A percentile compares a stretch with the other conserved stretches of the same genome.
These are phyloP conservation scores for Monilinia fructicola DNA, from an alignment of 2,329 filamentous ascomycete genomes.

Conservation along the genomic window DNA sequence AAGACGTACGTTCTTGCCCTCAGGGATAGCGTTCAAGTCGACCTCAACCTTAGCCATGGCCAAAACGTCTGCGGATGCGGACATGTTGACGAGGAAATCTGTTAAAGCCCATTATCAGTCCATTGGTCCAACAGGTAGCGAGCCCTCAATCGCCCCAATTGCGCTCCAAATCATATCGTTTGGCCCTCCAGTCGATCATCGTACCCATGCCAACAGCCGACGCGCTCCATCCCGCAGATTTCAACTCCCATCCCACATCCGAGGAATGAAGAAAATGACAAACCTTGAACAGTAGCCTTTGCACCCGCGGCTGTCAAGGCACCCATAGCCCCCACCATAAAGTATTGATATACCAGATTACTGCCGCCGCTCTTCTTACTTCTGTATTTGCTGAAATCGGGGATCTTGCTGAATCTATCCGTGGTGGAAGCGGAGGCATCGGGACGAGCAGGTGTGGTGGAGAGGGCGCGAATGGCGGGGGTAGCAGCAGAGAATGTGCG, in stretches of 20 bases:
- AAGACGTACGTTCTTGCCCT: constrained; percentile 95
- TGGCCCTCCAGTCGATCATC: background rate
- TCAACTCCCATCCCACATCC: constrained; percentile 17
- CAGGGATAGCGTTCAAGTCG: constrained; percentile 85
- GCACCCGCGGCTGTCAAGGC: constrained; percentile 88
- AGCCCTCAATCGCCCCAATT: constrained; percentile 29
- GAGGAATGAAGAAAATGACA: constrained; percentile 14
- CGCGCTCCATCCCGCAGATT: constrained; percentile 2
- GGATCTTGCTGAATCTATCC: constrained; percentile 58
- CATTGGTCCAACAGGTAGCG: constrained; percentile 24
- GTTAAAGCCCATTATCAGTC: constrained; percentile 30
- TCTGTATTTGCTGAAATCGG: constrained; percentile 86
- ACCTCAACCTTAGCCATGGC: constrained; percentile 99
- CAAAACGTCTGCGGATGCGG: constrained; percentile 94
- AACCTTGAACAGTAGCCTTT: constrained; percentile 98
- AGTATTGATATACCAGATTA: constrained; percentile 93
- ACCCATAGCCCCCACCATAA: constrained; percentile 96
- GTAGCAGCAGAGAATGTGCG: constrained; percentile 29
- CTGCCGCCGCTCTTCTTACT: constrained; percentile 64
- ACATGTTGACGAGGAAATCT: constrained; percentile 99
- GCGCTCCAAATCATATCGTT: background rate
- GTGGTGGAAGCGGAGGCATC: constrained; percentile 24
- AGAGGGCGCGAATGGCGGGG: constrained; percentile 54
- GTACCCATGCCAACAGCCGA: no score
- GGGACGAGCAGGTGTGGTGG: constrained; percentile 38